Percentiles rank a stretch among this genome's conserved stretches.
Evolutionary conservation across 2,329 filamentous ascomycete genomes (phyloP).

Genomic region (Chaetomium sp.): DNA sequence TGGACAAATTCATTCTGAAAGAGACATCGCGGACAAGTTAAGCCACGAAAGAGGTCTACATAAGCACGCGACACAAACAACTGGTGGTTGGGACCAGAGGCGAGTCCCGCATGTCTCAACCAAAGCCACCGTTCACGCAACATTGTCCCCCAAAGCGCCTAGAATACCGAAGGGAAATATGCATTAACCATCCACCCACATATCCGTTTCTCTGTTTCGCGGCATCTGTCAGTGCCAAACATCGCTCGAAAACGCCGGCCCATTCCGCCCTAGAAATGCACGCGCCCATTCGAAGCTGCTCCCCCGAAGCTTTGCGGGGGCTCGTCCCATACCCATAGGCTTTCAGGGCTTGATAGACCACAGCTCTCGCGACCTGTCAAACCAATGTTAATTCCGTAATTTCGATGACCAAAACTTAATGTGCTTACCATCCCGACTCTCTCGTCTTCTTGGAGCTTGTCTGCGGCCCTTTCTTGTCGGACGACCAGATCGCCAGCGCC

Average conservation of each 20-base stretch:
- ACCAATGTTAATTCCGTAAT: neutral
- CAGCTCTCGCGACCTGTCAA: conserved; percentile 41
- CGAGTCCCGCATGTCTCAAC: too few relatives aligned
- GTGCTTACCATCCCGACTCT: conserved; percentile 50
- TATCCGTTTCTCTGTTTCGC: neutral
- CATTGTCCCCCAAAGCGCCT: neutral
- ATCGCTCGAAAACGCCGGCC: neutral
- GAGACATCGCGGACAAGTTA: too few relatives aligned
- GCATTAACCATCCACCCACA: neutral
- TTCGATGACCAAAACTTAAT: neutral
- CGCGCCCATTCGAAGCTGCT: too few relatives aligned
- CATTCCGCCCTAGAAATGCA: too few relatives aligned
- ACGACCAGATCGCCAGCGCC: conserved; percentile 53
- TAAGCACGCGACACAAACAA: too few relatives aligned
- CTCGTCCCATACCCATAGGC: neutral
- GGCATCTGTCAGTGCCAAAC: neutral
- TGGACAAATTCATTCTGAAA: too few relatives aligned
- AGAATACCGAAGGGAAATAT: neutral
- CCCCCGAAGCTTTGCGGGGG: too few relatives aligned
- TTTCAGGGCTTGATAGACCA: conserved; percentile 48
- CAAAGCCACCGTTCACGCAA: neutral
- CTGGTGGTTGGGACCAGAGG: too few relatives aligned
- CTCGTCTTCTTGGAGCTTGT: conserved; percentile 53
- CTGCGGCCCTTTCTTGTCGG: conserved; percentile 46
- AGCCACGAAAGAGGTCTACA: too few relatives aligned